A percentile compares a stretch with the other conserved stretches of the same genome.
Conservation (phyloP, 2,329 filamentous ascomycete species). For the Xylariaceae sp. region DNA sequence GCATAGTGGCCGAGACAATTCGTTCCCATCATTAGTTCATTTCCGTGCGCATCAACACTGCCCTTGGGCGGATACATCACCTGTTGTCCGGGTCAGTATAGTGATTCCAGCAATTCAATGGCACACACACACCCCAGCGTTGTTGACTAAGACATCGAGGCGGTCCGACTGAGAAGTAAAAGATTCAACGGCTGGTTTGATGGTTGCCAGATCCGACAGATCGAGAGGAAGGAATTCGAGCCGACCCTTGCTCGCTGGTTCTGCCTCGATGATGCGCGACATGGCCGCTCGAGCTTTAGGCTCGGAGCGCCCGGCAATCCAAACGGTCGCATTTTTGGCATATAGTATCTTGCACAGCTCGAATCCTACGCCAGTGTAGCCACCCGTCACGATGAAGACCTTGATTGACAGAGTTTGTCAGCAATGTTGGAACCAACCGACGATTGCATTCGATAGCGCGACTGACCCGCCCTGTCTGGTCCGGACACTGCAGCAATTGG, state of each 20-base stretch:
- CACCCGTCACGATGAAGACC: conserved; percentile 16
- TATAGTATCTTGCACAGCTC: conserved; percentile 13
- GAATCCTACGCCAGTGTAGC: conserved; percentile 8
- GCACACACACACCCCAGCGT: conserved; percentile 30
- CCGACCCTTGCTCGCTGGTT: conserved; percentile 29
- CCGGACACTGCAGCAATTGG: no score
- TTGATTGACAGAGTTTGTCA: not conserved
- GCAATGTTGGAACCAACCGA: no score
- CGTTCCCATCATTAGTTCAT: conserved; percentile 29
- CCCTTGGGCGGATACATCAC: conserved; percentile 22
- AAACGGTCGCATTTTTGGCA: conserved; percentile 12
- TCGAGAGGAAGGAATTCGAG: conserved; percentile 36
- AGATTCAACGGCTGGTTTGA: conserved; percentile 34
- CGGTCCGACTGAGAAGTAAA: conserved; percentile 33
- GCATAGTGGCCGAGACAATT: conserved; percentile 28
- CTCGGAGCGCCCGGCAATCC: conserved; percentile 9
- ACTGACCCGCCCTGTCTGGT: no score
- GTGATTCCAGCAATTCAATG: not conserved
- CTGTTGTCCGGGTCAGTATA: conserved; percentile 12
- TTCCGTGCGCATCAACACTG: conserved; percentile 22
- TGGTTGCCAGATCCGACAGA: conserved; percentile 36
- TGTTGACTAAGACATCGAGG: conserved; percentile 39
- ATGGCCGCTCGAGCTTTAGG: conserved; percentile 9
- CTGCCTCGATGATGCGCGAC: conserved; percentile 25
- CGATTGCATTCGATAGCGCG: no score